phyloP scores from a whole-genome alignment of 1,284 basidiomycete species.

The Pisolithus thermaeus region DNA sequence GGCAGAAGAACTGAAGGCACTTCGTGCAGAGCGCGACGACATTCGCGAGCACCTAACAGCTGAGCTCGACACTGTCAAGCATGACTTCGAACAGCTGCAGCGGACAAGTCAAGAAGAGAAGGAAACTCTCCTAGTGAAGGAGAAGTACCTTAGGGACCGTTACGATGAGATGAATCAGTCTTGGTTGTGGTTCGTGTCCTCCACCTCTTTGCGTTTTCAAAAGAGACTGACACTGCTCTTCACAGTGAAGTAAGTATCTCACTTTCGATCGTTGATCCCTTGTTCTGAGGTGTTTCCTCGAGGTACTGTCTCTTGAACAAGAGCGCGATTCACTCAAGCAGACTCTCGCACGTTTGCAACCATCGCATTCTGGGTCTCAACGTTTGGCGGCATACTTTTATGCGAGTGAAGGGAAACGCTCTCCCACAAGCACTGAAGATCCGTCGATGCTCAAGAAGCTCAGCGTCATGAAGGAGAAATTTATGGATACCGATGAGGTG shows the following conservation, averaged over 20 bases:
- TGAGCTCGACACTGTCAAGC: slow-evolving; percentile 21
- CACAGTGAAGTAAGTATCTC: slow-evolving; percentile 34
- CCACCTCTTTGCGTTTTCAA: slow-evolving; percentile 2
- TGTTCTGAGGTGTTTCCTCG: slow-evolving; percentile 8
- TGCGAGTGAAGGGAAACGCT: slow-evolving; percentile 21
- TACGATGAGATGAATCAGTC: slow-evolving; percentile 30
- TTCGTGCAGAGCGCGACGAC: slow-evolving; percentile 21
- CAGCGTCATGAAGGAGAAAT: slow-evolving; percentile 19
- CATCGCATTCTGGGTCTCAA: slow-evolving; percentile 14
- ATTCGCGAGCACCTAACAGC: slow-evolving; percentile 23
- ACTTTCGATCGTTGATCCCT: not conserved
- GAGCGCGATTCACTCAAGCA: slow-evolving; percentile 28
- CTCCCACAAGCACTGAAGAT: slow-evolving; percentile 19
- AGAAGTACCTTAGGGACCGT: slow-evolving; percentile 32
- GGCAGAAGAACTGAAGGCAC: slow-evolving; percentile 24
- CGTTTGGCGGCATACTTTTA: slow-evolving; percentile 24
- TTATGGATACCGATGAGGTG: slow-evolving; percentile 23
- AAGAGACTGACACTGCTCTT: slow-evolving; percentile 12
- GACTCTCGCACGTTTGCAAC: slow-evolving; percentile 20
- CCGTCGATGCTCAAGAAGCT: slow-evolving; percentile 18
- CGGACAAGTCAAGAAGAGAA: slow-evolving; percentile 31
- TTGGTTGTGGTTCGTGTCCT: slow-evolving; percentile 33
- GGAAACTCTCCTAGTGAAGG: slow-evolving; percentile 29
- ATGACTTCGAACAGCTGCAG: slow-evolving; percentile 22
- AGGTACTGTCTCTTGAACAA: slow-evolving; percentile 31